Base-by-base conservation (phyloP, 2,329 filamentous ascomycete genomes). In the Ascomycota sp. region DNA sequence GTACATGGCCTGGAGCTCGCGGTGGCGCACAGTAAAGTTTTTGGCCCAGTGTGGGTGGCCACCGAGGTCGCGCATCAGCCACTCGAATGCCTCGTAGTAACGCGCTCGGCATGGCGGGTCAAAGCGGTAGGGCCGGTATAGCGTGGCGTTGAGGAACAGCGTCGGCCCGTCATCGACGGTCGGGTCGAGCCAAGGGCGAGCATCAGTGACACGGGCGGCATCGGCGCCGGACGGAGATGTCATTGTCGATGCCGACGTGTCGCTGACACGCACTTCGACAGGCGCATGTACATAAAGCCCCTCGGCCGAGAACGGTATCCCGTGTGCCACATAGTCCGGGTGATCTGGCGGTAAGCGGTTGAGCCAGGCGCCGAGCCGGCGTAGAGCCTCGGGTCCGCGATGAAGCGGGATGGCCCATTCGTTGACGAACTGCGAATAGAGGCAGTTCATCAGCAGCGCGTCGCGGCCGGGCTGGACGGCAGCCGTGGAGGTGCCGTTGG, bases 371-470 rank as follows among this genome's bases (percentile, higher is more conserved):
- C 76, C 79, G 9, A 98, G 65, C 8, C 89, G 72, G 26, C 62
- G 66, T 30, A 98, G 69, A 7, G 82, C 84, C 54, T 93, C 84
- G 10, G 86, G 86, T 0, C 89, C 89, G 43, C 77, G 76, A 40
- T 72, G 61, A 1, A 98, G 64, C 1, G 89, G 86, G 6, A 98
- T 66, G 0, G 86, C 86, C 89, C 89, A 98, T 52, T 98, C 89
- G 52, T 98, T 93, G 42, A 98, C 89, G 46, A 82, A 92, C 50
- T 98, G 89, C n/a, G 79, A 86, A 61, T 93, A 98, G 6, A 95
- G 68, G 48, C 89, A 98, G 59, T 98, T 89, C 79, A 98, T 86
- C 34, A 93, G 64, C 31, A 95, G 67, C 9, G 83, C 86, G 41
- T 76, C 62, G 38, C 77, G 72, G 40, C 77, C 78, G 16, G 76